Percentiles rank a stretch among this genome's conserved stretches.
These are phyloP conservation scores for Fusarium coicis DNA, from an alignment of 2,329 filamentous ascomycete species.

Conservation along the genomic window DNA sequence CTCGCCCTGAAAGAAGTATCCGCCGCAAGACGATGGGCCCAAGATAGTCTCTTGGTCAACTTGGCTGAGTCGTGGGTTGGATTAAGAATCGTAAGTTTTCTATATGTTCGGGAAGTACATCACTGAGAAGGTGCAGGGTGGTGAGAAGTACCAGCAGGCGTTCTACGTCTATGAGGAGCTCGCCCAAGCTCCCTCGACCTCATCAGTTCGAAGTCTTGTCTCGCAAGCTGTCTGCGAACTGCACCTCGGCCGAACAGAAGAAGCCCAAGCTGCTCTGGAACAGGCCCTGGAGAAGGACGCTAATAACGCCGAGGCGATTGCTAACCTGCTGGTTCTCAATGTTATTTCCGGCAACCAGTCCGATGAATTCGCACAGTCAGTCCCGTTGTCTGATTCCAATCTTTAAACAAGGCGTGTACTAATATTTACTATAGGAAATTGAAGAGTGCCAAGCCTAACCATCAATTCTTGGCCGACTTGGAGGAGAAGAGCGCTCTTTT, in stretches of 20 bases:
- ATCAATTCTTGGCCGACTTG: slow-evolving; percentile 78
- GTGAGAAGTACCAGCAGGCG: slow-evolving; percentile 94
- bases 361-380: slow-evolving; percentile 70
- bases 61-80: slow-evolving; percentile 96
- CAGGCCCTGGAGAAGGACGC: slow-evolving; percentile 81
- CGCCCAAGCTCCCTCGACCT: slow-evolving; percentile 84
- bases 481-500: slow-evolving; percentile 89
- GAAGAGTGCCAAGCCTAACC: slow-evolving; percentile 70
- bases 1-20: slow-evolving; percentile 90
- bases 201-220: slow-evolving; percentile 79
- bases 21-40: slow-evolving; percentile 89
- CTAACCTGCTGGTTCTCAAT: slow-evolving; percentile 84
- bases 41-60: slow-evolving; percentile 94
- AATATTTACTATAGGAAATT: slow-evolving; percentile 61
- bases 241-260: slow-evolving; percentile 87
- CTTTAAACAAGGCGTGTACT: slow-evolving; percentile 28
- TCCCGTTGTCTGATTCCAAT: slow-evolving; percentile 17
- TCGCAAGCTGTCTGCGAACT: slow-evolving; percentile 92
- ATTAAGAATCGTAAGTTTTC: slow-evolving; percentile 75
- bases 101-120: background rate
- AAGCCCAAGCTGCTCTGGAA: slow-evolving; percentile 87
- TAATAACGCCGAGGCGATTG: slow-evolving; percentile 77
- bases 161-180: slow-evolving; percentile 99
- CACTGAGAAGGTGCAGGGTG: slow-evolving; percentile 69
- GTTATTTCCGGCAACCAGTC: slow-evolving; percentile 79